These are phyloP conservation scores for Lipomyces sp. DNA, from an alignment of 805 yeast species.

Conservation along the genomic window DNA sequence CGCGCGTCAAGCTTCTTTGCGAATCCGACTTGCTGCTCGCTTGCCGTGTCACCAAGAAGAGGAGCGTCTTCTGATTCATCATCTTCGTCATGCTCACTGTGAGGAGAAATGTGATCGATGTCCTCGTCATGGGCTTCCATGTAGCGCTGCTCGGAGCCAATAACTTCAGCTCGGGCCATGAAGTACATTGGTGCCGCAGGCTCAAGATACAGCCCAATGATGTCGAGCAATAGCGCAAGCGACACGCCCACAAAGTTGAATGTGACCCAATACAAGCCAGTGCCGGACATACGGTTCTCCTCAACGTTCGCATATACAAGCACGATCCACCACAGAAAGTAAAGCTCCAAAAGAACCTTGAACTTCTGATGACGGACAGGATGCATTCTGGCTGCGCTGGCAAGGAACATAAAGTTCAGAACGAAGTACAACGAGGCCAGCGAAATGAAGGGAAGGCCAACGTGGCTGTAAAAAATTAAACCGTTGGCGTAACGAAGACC, in stretches of 20 bases:
- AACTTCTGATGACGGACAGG: conserved; percentile 61
- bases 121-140: conserved; percentile 17
- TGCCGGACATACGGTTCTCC: conserved; percentile 48
- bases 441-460: conserved; percentile 49
- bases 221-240: conserved; percentile 25
- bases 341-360: conserved; percentile 52
- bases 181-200: conserved; percentile 30
- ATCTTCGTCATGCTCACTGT: conserved; percentile 17
- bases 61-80: conserved; percentile 29
- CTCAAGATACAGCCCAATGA: conserved; percentile 26
- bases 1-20: conserved; percentile 35
- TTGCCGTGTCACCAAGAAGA: conserved; percentile 48
- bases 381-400: conserved; percentile 41
- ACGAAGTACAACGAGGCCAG: conserved; percentile 49
- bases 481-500: conserved; percentile 48
- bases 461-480: conserved; percentile 51
- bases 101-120: conserved; percentile 24
- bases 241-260: conserved; percentile 33
- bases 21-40: conserved; percentile 47
- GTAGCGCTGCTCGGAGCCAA: conserved; percentile 21
- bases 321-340: conserved; percentile 55
- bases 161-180: conserved; percentile 28
- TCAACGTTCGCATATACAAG: conserved; percentile 52
- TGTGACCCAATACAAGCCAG: conserved; percentile 45
- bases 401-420: conserved; percentile 55